Evolutionary conservation across 352 stramenopile genomes (phyloP).

Genomic region (Achlya hypogyna): DNA sequence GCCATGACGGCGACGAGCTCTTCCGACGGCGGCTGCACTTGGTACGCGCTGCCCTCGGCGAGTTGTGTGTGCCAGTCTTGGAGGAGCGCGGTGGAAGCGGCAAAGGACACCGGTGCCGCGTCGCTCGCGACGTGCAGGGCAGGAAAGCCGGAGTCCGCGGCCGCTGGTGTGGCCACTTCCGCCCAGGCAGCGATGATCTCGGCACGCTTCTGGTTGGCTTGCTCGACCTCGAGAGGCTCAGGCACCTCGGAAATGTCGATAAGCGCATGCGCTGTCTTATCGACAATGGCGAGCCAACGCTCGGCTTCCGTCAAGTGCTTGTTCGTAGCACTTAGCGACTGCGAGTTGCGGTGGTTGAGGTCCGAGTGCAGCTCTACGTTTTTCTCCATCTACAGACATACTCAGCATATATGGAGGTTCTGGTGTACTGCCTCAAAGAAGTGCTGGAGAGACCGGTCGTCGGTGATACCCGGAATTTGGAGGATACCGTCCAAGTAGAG

Average conservation of each 20-base stretch:
- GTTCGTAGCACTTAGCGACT: conserved; percentile 12
- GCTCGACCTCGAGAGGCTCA: conserved; percentile 52
- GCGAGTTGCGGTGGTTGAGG: conserved; percentile 23
- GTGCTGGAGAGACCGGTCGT: conserved; percentile 64
- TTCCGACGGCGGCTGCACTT: background rate
- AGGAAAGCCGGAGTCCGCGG: background rate
- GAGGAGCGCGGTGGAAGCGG: background rate
- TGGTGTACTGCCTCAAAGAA: conserved; percentile 38
- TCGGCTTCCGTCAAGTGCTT: conserved; percentile 65
- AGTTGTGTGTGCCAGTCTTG: background rate
- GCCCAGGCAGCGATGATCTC: conserved; percentile 1
- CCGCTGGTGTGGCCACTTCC: background rate
- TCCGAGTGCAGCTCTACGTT: conserved; percentile 58
- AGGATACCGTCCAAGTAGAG: conserved; percentile 60
- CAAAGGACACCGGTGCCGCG: background rate
- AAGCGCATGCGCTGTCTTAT: conserved; percentile 63
- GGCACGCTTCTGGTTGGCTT: conserved; percentile 9
- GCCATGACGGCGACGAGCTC: conserved; percentile 10
- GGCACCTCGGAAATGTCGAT: conserved; percentile 78
- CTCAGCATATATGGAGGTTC: background rate
- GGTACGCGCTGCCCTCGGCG: too few species aligned
- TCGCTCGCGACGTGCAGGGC: background rate
- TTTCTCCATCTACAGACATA: conserved; percentile 40
- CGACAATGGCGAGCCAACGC: conserved; percentile 63
- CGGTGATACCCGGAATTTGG: conserved; percentile 57